Base-by-base conservation (phyloP, 2,329 filamentous ascomycete species). In the Acephala macrosclerotiorum region DNA sequence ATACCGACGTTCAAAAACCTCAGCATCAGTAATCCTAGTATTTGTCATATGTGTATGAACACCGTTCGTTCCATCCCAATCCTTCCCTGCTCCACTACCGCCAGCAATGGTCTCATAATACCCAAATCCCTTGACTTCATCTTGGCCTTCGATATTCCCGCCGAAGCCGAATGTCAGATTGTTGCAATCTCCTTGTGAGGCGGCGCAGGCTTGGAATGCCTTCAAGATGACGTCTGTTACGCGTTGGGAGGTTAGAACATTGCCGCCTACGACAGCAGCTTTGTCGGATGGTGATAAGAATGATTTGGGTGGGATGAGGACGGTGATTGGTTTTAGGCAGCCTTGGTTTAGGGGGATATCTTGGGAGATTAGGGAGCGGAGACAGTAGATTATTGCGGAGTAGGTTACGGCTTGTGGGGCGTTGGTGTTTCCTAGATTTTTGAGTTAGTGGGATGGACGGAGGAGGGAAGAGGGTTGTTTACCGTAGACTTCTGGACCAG, bases 271-370 rank as follows among this genome's bases (percentile, higher is more conserved):
- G 0, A 96, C 92, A 0, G 92, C 93, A 0, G 92, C 91, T 57
- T 88, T 88, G 74, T 91, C 89, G 0, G 89, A 91, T 0, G 93
- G 93, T 0, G 87, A 90, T 36, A 96, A 85, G 75, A 96, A 90
- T 12, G 87, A 90, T 69, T 87, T 87, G 8, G 87, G 85, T 0
- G 92, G 91, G 59, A 95, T 93, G 56, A 74, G 83, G 74, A 96
- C 90, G 61, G 88, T 84, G 72, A 96, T 91, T 0, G 93, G 92
- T 58, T 87, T 87, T 2, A 96, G 82, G 69, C 93, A 96, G 69
- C 93, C 93, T 79, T 96, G 93, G 79, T 96, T 96, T 3, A 96
- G 84, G 0, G 93, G 93, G 16, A 96, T 94, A 71, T 95, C 91
- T 70, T 92, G 87, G 42, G 86, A 89, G 72, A 96, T 93, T 65